Evolutionary conservation across 768 basidiomycete genomes (phyloP), one percentile per base, ranked within the genome.

Genomic region (Podaxis sp.): DNA sequence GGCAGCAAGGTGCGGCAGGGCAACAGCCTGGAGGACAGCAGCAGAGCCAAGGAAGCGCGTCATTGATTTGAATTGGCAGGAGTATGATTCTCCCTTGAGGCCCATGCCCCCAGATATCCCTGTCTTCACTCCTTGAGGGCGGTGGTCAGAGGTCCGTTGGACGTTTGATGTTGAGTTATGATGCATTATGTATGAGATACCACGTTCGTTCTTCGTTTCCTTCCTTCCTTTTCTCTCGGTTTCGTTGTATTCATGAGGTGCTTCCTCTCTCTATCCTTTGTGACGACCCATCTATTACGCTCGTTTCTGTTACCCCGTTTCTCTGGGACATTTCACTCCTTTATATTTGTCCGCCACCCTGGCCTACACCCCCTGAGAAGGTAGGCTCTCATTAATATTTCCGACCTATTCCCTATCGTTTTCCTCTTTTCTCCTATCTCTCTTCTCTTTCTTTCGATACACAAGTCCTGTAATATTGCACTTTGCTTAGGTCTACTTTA

Each of bases 21-120:
- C 44, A 46, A 44, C 48, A 39, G 22, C 59, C 63, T 40, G 71
- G 73, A 53, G 70, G 62, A 48, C 68, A 67, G 48, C 77, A 78
- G 64, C 83, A 79, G 59, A 78, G 78, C 66, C 80, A 80, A 57
- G 75, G 75, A 22, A 75, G 76, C 9, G 73, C 78, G 8, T 84
- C 84, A 24, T 72, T 87, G 60, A 86, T 87, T 64, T 87, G 74
- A 72, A 33, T 33, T 33, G 52, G 19, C 15, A 8, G 7, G 17
- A 19, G n/a, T 19, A 5, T 46, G 19, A 17, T 19, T 19, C 19
- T 46, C 8, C 44, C n/a, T 46, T 19, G 44, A 9, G 33, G 33
- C 33, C 33, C 33, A 9, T 33, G 33, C 33, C 33, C 6, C 33
- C 33, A 33, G 33, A 33, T 33, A 9, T 33, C 33, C 7, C 33